Percentiles rank a stretch among this genome's conserved stretches.
Conservation (phyloP, 2,329 filamentous ascomycete species). For the Neofusicoccum sp. region DNA sequence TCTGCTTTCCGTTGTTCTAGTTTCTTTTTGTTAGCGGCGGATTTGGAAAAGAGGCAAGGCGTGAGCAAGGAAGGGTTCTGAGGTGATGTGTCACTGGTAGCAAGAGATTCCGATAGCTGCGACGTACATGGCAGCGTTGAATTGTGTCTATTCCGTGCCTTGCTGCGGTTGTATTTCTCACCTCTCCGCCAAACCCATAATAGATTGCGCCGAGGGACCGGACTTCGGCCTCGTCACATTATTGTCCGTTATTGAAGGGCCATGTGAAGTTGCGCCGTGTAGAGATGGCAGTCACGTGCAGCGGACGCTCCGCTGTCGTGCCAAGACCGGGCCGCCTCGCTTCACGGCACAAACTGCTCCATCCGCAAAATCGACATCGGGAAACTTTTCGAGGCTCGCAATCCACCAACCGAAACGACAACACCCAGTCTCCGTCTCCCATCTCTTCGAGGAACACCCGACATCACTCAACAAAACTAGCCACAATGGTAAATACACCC, state of each 20-base stretch:
- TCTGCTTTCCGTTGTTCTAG: constrained; percentile 6
- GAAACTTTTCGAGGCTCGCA: constrained; percentile 16
- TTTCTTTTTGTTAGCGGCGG: constrained; percentile 4
- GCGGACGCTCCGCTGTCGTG: not conserved
- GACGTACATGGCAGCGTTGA: not conserved
- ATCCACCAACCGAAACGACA: constrained; percentile 15
- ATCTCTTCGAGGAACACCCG: constrained; percentile 49
- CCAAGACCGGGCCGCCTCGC: constrained; percentile 16
- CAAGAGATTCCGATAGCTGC: constrained; percentile 11
- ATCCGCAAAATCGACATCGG: constrained; percentile 19
- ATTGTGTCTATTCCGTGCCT: not conserved
- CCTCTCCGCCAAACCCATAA: not conserved
- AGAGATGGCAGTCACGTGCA: not conserved
- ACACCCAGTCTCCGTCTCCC: constrained; percentile 10
- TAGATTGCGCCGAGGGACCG: not conserved
- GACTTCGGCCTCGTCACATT: not conserved
- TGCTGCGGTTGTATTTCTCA: not conserved
- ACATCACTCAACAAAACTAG: constrained; percentile 34
- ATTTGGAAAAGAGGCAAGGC: constrained; percentile 19
- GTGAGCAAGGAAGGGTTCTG: not conserved
- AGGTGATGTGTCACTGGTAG: constrained; percentile 7
- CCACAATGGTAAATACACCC: constrained; percentile 43
- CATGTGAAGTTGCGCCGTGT: not conserved
- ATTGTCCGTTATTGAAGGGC: not conserved
- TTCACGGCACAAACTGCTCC: constrained; percentile 17